A percentile compares a stretch with the other conserved stretches of the same genome.
These are phyloP conservation scores for Pogostemon cablin DNA, from an alignment of 257 asterid genomes.

Conservation along the genomic window DNA sequence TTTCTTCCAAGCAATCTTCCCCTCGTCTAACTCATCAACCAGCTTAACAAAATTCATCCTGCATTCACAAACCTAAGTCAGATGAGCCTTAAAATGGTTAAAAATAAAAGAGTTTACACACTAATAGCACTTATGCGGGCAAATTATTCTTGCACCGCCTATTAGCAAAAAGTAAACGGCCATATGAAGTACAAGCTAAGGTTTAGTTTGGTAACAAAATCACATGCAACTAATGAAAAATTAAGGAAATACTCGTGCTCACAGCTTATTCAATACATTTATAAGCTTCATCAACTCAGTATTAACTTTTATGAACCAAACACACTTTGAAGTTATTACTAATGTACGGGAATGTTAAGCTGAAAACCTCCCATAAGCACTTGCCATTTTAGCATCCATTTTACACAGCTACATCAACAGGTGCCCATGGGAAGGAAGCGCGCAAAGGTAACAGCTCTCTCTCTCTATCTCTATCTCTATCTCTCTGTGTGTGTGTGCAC, in stretches of 20 bases:
- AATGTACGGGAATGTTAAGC: neutral
- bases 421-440: neutral
- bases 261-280: too few species aligned
- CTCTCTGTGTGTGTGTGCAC: too few species aligned
- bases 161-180: too few species aligned
- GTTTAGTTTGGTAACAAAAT: too few species aligned
- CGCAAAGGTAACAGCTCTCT: neutral
- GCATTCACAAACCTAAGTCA: conserved; percentile 27
- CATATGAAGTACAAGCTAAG: too few species aligned
- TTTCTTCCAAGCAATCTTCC: conserved; percentile 77
- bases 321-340: neutral
- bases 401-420: neutral
- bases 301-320: neutral
- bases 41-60: conserved; percentile 83
- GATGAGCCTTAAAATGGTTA: neutral
- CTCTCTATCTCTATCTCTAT: neutral
- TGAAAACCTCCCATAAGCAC: neutral
- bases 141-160: too few species aligned
- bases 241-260: too few species aligned
- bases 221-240: too few species aligned
- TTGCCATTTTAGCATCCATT: neutral
- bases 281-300: too few species aligned
- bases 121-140: too few species aligned
- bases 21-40: conserved; percentile 78
- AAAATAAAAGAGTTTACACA: too few species aligned